Conservation (phyloP, 352 stramenopile species). For the Plasmopara muralis region DNA sequence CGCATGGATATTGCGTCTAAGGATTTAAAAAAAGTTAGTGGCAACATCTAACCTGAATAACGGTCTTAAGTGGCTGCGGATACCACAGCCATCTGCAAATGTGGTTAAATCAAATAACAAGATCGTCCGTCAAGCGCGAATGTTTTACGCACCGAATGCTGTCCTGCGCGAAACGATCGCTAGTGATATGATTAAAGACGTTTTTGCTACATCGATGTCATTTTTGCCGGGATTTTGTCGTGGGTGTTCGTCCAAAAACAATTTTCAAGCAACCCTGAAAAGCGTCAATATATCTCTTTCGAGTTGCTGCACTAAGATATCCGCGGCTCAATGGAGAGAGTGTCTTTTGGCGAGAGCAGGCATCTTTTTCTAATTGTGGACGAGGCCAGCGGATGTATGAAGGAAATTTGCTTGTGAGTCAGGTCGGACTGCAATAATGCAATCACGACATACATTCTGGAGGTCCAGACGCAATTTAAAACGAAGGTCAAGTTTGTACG, state of each 20-base stretch:
- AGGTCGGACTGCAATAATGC: too few relatives aligned
- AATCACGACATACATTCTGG: too few relatives aligned
- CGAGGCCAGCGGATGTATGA: too few relatives aligned
- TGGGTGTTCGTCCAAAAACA: neutral
- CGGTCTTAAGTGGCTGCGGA: constrained; percentile 1
- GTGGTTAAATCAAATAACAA: neutral
- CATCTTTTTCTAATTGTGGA: too few relatives aligned
- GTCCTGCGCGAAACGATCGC: neutral
- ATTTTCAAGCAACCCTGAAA: neutral
- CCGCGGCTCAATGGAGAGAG: too few relatives aligned
- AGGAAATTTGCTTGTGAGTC: too few relatives aligned
- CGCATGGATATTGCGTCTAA: neutral
- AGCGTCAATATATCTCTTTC: too few relatives aligned
- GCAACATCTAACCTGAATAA: neutral
- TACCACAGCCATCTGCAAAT: neutral
- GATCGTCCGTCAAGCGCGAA: neutral
- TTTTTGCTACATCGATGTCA: neutral
- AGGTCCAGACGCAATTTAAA: too few relatives aligned
- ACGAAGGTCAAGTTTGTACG: too few relatives aligned
- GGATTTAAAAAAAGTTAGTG: neutral
- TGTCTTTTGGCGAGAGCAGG: too few relatives aligned
- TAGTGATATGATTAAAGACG: neutral
- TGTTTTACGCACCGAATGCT: neutral
- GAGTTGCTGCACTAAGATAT: too few relatives aligned
- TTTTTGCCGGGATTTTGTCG: neutral